Evolutionary conservation across 2,329 filamentous ascomycete genomes (phyloP).

Genomic region (Triangularia setosa): DNA sequence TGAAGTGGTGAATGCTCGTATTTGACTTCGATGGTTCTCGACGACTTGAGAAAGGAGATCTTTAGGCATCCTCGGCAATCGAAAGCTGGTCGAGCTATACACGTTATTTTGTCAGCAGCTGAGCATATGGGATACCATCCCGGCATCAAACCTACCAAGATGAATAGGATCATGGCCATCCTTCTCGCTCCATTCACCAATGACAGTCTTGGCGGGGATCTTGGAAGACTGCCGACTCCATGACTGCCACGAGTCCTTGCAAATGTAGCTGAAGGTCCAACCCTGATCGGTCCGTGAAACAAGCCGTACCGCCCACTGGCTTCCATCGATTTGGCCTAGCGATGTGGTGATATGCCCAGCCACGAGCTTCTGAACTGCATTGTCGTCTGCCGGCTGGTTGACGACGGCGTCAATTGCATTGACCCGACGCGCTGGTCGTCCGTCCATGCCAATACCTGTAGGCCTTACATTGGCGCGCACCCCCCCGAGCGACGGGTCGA

Average conservation of each 20-base stretch:
- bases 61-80: constrained; percentile 52
- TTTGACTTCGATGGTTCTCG: constrained; percentile 46
- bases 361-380: constrained; percentile 45
- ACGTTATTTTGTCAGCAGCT: constrained; percentile 10
- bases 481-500: constrained; percentile 36
- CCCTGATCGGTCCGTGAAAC: constrained; percentile 44
- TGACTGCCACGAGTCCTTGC: constrained; percentile 48
- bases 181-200: constrained; percentile 48
- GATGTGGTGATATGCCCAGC: constrained; percentile 45
- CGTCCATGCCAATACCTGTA: constrained; percentile 15
- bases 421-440: constrained; percentile 37
- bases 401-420: constrained; percentile 43
- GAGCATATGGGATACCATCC: background rate
- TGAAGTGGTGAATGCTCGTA: constrained; percentile 57
- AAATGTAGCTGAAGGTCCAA: constrained; percentile 52
- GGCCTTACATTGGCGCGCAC: constrained; percentile 20
- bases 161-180: constrained; percentile 43
- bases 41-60: constrained; percentile 47
- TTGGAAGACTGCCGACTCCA: constrained; percentile 49
- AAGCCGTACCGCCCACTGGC: constrained; percentile 45
- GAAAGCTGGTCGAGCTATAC: constrained; percentile 53
- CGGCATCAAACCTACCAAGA: constrained; percentile 36
- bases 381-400: constrained; percentile 47
- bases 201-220: constrained; percentile 35
- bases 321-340: constrained; percentile 44